phyloP scores from a whole-genome alignment of 371 early-diverging fungal genomes.

The Circinella umbellata region DNA sequence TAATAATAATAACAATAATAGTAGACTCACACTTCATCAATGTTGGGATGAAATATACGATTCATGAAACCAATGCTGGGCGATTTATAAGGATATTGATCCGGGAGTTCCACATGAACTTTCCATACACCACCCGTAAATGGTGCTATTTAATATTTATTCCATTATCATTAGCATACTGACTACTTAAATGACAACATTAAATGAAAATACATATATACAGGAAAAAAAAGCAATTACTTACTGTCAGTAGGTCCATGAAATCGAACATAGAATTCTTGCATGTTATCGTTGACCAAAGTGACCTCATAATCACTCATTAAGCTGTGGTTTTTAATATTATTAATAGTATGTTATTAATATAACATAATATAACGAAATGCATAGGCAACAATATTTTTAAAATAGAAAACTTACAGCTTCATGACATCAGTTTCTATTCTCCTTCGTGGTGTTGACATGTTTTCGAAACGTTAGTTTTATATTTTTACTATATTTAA shows the following conservation, averaged over 20 bases:
- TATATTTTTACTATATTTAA: too few relatives aligned
- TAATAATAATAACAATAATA: neutral
- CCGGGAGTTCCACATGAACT: conserved; percentile 97
- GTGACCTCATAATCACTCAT: conserved; percentile 99
- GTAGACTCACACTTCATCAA: conserved; percentile 94
- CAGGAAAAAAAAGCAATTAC: conserved; percentile 23
- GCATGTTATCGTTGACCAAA: conserved; percentile 98
- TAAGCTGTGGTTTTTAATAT: conserved; percentile 59
- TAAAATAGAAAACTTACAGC: conserved; percentile 67
- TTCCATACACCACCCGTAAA: conserved; percentile 97
- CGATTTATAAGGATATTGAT: conserved; percentile 99
- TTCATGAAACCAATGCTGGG: conserved; percentile 99
- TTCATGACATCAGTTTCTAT: conserved; percentile 99
- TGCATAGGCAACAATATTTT: neutral
- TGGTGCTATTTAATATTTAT: conserved; percentile 68
- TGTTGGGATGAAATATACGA: conserved; percentile 99
- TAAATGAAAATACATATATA: too few relatives aligned
- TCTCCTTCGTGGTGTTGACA: conserved; percentile 91
- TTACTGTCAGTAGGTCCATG: conserved; percentile 95
- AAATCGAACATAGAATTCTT: conserved; percentile 96
- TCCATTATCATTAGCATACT: too few relatives aligned
- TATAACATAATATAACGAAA: neutral
- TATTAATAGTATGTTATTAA: neutral
- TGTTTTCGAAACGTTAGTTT: conserved; percentile 25
- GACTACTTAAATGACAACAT: too few relatives aligned